Evolutionary conservation across 352 stramenopile species (phyloP), one percentile per base, ranked within the genome.

Genomic region (Pilasporangium apinafurcum): DNA sequence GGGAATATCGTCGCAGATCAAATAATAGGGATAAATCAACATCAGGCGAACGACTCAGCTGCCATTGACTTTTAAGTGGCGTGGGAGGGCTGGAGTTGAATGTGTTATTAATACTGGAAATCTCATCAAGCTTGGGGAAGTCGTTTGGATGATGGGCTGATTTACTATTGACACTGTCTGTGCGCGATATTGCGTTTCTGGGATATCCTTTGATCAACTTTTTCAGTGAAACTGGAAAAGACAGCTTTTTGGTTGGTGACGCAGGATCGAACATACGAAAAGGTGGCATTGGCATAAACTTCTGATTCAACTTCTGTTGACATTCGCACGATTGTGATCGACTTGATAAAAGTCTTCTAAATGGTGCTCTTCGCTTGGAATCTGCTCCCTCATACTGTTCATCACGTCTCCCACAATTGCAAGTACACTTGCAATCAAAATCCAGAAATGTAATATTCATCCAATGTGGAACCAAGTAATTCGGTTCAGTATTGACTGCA

Each of bases 401-500:
- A 25, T n/a, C 20, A 30, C 22, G 10, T 12, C n/a, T n/a, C n/a
- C n/a, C n/a, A 7, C 12, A 16, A n/a, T 20, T 12, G 24, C 32
- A 25, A 24, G 22, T 13, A 25, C 78, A 91, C 22, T 50, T 50
- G 34, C 81, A 89, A 22, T 86, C 75, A 44, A 84, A 89, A 51
- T 92, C 78, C 35, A 93, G 62, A 49, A 94, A 96, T 12, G 72
- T 86, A 21, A 96, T 75, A 48, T 92, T 92, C 8, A 96, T 83
- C 94, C 94, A 98, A 59, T 98, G 95, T 0, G 95, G 95, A 20
- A 98, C 76, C 38, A 97, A 89, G 55, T 96, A 98, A n/a, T n/a
- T 34, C 30, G 30, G n/a, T 14, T 12, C 30, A 34, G 12, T 34
- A n/a, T n/a, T n/a, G n/a, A n/a, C n/a, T n/a, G n/a, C n/a, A n/a